phyloP scores from a whole-genome alignment of 345 rosid genomes.

The Euphorbia lathyris region DNA sequence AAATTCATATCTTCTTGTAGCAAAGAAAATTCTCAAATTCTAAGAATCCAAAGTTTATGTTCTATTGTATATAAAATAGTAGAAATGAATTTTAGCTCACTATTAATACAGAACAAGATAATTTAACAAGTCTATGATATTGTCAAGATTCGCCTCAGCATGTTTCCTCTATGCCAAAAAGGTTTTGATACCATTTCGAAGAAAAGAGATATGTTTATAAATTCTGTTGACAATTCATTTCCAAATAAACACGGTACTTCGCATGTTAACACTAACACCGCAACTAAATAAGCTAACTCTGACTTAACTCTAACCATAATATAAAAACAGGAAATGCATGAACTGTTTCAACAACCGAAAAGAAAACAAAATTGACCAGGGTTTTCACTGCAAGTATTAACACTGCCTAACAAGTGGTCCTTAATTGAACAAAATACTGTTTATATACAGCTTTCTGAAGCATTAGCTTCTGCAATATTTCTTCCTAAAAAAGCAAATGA shows the following conservation, averaged over 20 bases:
- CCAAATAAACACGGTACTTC: neutral
- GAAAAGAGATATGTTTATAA: neutral
- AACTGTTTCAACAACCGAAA: neutral
- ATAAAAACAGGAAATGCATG: neutral
- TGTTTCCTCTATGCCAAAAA: neutral
- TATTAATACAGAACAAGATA: neutral
- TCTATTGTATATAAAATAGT: neutral
- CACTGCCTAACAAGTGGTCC: neutral
- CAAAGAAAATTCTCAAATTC: neutral
- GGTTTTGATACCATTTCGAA: neutral
- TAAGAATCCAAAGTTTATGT: neutral
- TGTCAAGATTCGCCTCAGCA: neutral
- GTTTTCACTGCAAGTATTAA: neutral
- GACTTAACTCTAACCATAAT: neutral
- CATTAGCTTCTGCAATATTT: neutral
- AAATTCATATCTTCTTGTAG: neutral
- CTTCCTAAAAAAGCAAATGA: neutral
- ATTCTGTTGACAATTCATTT: neutral
- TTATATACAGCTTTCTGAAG: too few species aligned
- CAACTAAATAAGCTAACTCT: neutral
- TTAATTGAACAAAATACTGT: too few species aligned
- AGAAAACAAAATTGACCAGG: neutral
- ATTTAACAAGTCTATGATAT: neutral
- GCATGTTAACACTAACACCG: neutral
- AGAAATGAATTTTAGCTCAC: neutral